Evolutionary conservation across 352 stramenopile species (phyloP).

Genomic region (Thalassiosira mediterranea): DNA sequence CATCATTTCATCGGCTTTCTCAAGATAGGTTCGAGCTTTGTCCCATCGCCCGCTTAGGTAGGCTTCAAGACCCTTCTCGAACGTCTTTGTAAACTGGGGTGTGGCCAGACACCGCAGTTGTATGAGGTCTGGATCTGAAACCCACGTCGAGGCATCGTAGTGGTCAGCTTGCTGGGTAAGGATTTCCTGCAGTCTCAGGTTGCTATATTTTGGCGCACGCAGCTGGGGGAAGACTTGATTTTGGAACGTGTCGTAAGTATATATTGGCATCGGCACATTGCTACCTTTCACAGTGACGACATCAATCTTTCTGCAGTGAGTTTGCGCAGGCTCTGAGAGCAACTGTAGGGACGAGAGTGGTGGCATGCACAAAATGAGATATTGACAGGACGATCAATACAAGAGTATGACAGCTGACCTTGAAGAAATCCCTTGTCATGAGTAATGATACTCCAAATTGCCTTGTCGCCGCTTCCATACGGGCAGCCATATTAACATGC

Average conservation of each 20-base stretch:
- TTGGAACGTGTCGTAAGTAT: conserved; percentile 80
- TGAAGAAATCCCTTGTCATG: conserved; percentile 90
- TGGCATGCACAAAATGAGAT: background rate
- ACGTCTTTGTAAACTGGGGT: conserved; percentile 70
- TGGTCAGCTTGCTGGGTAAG: conserved; percentile 67
- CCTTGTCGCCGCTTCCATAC: conserved; percentile 93
- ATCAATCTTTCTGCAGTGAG: conserved; percentile 76
- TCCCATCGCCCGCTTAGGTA: conserved; percentile 93
- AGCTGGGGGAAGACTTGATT: conserved; percentile 60
- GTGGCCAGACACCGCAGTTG: conserved; percentile 74
- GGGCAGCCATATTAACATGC: conserved; percentile 97
- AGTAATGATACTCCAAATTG: conserved; percentile 95
- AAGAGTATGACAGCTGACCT: conserved; percentile 40
- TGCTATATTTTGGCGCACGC: conserved; percentile 64
- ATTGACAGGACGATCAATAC: background rate
- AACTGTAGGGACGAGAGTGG: conserved; percentile 61
- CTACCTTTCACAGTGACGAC: conserved; percentile 83
- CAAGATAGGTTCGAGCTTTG: conserved; percentile 58
- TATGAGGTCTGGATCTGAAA: conserved; percentile 76
- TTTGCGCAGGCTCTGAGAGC: conserved; percentile 61
- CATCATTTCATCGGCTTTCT: conserved; percentile 80
- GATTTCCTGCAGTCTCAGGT: conserved; percentile 68
- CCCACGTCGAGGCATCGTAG: conserved; percentile 72
- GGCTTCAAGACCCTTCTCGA: conserved; percentile 87
- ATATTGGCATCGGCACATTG: conserved; percentile 76